phyloP scores from a whole-genome alignment of 2,329 filamentous ascomycete genomes.

The Apiospora aurea region DNA sequence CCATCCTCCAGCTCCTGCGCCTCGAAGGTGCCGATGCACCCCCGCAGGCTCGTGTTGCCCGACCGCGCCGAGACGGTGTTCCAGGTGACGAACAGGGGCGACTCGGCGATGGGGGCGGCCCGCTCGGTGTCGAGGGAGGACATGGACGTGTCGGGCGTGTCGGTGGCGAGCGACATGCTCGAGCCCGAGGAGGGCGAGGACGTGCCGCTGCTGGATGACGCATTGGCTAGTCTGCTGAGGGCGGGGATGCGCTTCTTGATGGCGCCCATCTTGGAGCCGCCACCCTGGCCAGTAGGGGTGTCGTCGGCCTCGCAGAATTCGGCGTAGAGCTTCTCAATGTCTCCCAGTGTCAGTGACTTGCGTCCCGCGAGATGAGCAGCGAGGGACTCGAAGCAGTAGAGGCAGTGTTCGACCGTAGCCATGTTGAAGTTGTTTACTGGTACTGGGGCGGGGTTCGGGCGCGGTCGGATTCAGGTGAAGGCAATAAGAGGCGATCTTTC shows the following conservation, averaged over 20 bases:
- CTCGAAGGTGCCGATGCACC: constrained; percentile 97
- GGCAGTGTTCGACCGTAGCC: constrained; percentile 86
- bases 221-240: constrained; percentile 35
- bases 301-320: constrained; percentile 46
- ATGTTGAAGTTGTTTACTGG: constrained; percentile 54
- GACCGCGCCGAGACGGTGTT: constrained; percentile 69
- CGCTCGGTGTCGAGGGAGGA: constrained; percentile 46
- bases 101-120: constrained; percentile 50
- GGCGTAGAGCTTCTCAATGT: constrained; percentile 72
- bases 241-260: constrained; percentile 43
- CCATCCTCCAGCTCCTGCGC: constrained; percentile 75
- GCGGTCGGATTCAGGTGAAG: neutral
- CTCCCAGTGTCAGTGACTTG: constrained; percentile 69
- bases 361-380: constrained; percentile 76
- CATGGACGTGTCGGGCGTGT: constrained; percentile 54
- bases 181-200: constrained; percentile 41
- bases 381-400: constrained; percentile 91
- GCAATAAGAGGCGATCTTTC: neutral
- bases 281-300: constrained; percentile 33
- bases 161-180: constrained; percentile 45
- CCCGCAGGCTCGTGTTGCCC: constrained; percentile 75
- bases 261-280: constrained; percentile 36
- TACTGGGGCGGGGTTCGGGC: neutral
- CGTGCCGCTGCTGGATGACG: constrained; percentile 39
- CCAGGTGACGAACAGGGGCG: constrained; percentile 94